phyloP scores from a whole-genome alignment of 257 asterid genomes.

The Scutellaria baicalensis region DNA sequence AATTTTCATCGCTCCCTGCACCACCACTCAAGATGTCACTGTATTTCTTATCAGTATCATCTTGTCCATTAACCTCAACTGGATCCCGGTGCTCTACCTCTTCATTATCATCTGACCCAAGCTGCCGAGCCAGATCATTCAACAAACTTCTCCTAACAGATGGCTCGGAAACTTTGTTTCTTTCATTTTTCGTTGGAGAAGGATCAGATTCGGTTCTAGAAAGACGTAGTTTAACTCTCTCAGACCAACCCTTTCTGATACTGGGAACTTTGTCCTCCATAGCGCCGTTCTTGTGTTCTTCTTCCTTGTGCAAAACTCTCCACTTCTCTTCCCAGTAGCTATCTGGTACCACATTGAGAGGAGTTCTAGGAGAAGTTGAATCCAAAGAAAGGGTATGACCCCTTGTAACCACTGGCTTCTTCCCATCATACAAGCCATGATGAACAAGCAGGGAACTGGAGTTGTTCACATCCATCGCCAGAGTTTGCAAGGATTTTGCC shows the following conservation, averaged over 20 bases:
- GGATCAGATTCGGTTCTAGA: slow-evolving; percentile 69
- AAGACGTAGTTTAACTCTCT: slow-evolving; percentile 46
- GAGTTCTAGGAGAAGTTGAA: slow-evolving; percentile 54
- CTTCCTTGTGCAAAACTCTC: slow-evolving; percentile 75
- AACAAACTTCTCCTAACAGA: slow-evolving; percentile 69
- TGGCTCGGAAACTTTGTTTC: slow-evolving; percentile 29
- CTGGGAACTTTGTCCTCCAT: slow-evolving; percentile 31
- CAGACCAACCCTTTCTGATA: slow-evolving; percentile 57
- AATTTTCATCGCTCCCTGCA: slow-evolving; percentile 41
- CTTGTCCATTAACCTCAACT: slow-evolving; percentile 23
- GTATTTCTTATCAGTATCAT: slow-evolving; percentile 18
- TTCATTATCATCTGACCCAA: slow-evolving; percentile 40
- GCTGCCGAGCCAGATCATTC: slow-evolving; percentile 63
- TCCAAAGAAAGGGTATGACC: slow-evolving; percentile 59
- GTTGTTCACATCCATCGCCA: slow-evolving; percentile 53
- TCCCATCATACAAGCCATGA: slow-evolving; percentile 32
- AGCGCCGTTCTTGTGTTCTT: slow-evolving; percentile 38
- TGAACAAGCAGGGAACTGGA: slow-evolving; percentile 36
- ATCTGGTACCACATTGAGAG: slow-evolving; percentile 41
- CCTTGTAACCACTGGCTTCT: slow-evolving; percentile 34
- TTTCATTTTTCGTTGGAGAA: slow-evolving; percentile 29
- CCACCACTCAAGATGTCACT: slow-evolving; percentile 24
- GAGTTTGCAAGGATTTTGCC: slow-evolving; percentile 68
- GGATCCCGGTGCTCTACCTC: slow-evolving; percentile 21
- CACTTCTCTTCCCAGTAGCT: slow-evolving; percentile 97